Percentiles rank a stretch among this genome's conserved stretches.
Conservation (phyloP, 331 rosid genomes). For the Quercus phellos region DNA sequence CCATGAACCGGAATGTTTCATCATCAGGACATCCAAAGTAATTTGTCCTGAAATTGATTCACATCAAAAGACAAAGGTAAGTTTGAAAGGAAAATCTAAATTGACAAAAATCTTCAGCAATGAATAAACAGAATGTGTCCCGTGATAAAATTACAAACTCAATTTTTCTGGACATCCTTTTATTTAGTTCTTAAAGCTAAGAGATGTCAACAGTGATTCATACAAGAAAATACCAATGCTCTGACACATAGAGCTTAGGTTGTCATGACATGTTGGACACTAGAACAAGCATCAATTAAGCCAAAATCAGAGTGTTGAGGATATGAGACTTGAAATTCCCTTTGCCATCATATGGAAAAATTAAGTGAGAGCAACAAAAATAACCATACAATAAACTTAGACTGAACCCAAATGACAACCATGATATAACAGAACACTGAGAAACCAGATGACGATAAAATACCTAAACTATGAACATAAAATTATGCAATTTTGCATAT, state of each 20-base stretch:
- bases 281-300: background rate
- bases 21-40: slow-evolving; percentile 91
- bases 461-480: background rate
- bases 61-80: slow-evolving; percentile 15
- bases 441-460: background rate
- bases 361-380: background rate
- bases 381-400: background rate
- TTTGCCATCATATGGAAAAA: background rate
- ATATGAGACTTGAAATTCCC: background rate
- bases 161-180: background rate
- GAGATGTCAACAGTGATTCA: background rate
- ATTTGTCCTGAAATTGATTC: slow-evolving; percentile 49
- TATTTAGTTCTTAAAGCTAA: background rate
- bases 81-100: slow-evolving; percentile 6
- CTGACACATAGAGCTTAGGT: background rate
- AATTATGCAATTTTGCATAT: background rate
- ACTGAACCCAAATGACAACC: background rate
- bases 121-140: slow-evolving; percentile 4
- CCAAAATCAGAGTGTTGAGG: background rate
- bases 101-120: background rate
- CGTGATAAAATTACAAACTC: background rate
- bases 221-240: background rate
- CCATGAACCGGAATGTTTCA: slow-evolving; percentile 70
- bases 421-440: background rate
- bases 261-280: background rate